Evolutionary conservation across 441 rosid genomes (phyloP), one percentile per base, ranked within the genome.

Genomic region (Raphanus hybrid): DNA sequence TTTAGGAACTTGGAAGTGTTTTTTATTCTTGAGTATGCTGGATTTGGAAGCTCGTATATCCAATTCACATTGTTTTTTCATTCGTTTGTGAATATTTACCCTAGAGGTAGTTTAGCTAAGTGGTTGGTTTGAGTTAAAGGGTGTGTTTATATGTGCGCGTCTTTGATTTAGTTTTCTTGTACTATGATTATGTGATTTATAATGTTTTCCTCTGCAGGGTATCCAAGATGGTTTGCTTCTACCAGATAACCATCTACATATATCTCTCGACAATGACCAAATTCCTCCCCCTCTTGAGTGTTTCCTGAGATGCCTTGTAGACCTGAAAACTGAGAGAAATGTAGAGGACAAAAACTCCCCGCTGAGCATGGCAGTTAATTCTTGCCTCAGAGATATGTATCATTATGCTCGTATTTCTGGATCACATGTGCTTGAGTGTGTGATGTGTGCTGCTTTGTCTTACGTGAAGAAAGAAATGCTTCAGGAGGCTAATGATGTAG

Each of bases 341-440:
- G 43, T 52, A 62, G 85, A 80, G 82, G 87, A 83, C 29, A 76
- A 78, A 54, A 58, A 74, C 72, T 85, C 82, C 58, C 78, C 82
- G 18, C 82, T 82, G 82, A 83, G 83, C 82, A 70, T 18, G 76
- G 86, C 86, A 32, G 64, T 86, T 81, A 75, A 71, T 78, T 86
- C 87, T 75, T 93, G 95, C 87, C 81, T 83, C 88, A 87, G 93
- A 85, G 98, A 91, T 48, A 83, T 91, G 90, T 91, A 86, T 83
- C 98, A 95, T 78, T 93, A 86, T 86, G 94, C 97, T 34, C 98
- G 99, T 66, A 87, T 95, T 71, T 88, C 90, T 85, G 89, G 96
- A 75, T 77, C 87, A 62, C 98, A 95, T 85, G 90, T 91, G 50
- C 92, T 93, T 64, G 97, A 90, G 77, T 86, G 94, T 76, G 77